phyloP scores from a whole-genome alignment of 2,329 filamentous ascomycete species.

The Fusarium domesticum region DNA sequence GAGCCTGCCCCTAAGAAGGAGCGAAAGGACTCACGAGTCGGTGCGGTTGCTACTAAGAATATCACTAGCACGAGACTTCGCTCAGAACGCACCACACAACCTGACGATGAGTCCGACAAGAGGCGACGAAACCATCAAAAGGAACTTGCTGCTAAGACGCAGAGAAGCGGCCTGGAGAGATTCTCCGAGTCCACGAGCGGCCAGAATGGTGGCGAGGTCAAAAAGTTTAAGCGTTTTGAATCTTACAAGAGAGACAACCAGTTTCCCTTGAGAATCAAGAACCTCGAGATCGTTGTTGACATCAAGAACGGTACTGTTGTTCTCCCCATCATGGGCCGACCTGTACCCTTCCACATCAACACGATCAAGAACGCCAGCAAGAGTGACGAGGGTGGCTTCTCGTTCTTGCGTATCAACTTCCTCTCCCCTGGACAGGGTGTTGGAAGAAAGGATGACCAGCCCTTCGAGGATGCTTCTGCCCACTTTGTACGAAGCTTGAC shows the following conservation, averaged over 20 bases:
- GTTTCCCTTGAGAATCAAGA: constrained; percentile 76
- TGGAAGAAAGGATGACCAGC: constrained; percentile 93
- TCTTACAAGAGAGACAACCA: constrained; percentile 98
- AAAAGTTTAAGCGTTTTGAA: constrained; percentile 98
- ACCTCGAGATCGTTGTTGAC: constrained; percentile 87
- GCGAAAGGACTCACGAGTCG: constrained; percentile 78
- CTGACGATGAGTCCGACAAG: constrained; percentile 86
- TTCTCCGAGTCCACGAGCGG: constrained; percentile 84
- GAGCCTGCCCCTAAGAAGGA: constrained; percentile 86
- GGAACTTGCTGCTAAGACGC: constrained; percentile 81
- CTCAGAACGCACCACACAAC: constrained; percentile 82
- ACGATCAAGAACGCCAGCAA: constrained; percentile 99
- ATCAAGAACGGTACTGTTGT: constrained; percentile 86
- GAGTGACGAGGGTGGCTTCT: constrained; percentile 91
- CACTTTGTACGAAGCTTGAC: constrained; percentile 96
- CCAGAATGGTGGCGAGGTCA: constrained; percentile 86
- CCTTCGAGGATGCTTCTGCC: constrained; percentile 92
- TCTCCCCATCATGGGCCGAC: constrained; percentile 93
- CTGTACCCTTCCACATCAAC: constrained; percentile 94
- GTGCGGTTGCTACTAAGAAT: constrained; percentile 88
- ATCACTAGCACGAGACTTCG: constrained; percentile 91
- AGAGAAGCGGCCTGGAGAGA: constrained; percentile 78
- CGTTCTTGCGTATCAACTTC: constrained; percentile 95
- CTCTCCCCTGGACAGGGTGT: constrained; percentile 96
- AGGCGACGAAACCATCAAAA: constrained; percentile 89